Percentiles rank a stretch among this genome's conserved stretches.
phyloP scores from a whole-genome alignment of 345 rosid genomes.

The Citrus cavaleriei region DNA sequence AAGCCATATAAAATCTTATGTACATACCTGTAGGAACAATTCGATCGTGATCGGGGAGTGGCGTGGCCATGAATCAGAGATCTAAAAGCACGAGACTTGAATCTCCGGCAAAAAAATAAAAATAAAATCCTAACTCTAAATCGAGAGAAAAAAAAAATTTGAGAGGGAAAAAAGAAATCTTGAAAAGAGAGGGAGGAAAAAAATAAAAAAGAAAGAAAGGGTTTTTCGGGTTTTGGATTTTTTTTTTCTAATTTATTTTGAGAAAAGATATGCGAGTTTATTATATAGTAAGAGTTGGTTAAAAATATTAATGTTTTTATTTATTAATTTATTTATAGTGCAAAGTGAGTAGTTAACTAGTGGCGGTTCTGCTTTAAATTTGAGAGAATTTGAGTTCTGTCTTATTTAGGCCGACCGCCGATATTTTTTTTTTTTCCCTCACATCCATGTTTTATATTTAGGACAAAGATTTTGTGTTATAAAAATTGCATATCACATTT shows the following conservation, averaged over 20 bases:
- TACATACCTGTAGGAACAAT: constrained; percentile 36
- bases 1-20: neutral
- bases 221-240: constrained; percentile 3
- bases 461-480: neutral
- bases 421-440: too few relatives aligned
- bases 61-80: constrained; percentile 11
- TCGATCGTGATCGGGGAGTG: constrained; percentile 21
- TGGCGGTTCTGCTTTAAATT: neutral
- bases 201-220: neutral
- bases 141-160: neutral
- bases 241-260: neutral
- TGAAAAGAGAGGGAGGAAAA: neutral
- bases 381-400: neutral
- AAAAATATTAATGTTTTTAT: neutral
- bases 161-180: constrained; percentile 15
- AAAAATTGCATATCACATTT: too few relatives aligned
- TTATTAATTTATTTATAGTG: neutral
- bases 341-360: neutral
- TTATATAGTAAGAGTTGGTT: neutral
- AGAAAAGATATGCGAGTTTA: neutral
- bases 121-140: neutral
- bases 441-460: neutral
- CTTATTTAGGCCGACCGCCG: neutral
- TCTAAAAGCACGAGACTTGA: neutral
- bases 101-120: neutral